Percentiles rank a stretch among this genome's conserved stretches.
These are phyloP conservation scores for Lachnellula willkommii DNA, from an alignment of 2,329 filamentous ascomycete species.

Conservation along the genomic window DNA sequence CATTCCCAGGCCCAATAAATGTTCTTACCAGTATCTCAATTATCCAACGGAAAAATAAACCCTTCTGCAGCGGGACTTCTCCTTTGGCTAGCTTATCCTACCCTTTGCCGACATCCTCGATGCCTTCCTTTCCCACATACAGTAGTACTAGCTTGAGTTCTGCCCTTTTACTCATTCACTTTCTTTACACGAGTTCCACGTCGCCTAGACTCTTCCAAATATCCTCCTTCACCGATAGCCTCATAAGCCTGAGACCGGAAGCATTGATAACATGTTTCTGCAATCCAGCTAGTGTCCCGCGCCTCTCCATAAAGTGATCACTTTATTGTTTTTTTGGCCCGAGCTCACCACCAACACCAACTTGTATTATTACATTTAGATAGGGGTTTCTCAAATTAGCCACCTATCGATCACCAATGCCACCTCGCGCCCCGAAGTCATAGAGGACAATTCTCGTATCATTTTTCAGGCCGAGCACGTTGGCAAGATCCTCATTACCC, in stretches of 20 bases:
- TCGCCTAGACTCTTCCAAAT: conserved; percentile 15
- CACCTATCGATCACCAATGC: conserved; percentile 15
- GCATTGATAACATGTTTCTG: conserved; percentile 11
- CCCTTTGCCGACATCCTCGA: conserved; percentile 19
- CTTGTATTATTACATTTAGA: conserved; percentile 10
- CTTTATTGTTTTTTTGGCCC: conserved; percentile 15
- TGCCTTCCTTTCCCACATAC: conserved; percentile 17
- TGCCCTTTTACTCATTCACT: conserved; percentile 15
- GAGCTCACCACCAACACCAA: conserved; percentile 16
- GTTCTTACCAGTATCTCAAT: neutral
- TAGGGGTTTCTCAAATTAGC: conserved; percentile 9
- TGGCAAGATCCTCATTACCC: conserved; percentile 7
- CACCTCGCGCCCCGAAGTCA: conserved; percentile 22
- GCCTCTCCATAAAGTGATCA: conserved; percentile 10
- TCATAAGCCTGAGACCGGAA: conserved; percentile 15
- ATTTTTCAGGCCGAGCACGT: conserved; percentile 13
- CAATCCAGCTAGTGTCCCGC: neutral
- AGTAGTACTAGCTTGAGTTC: conserved; percentile 6
- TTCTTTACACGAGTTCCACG: conserved; percentile 13
- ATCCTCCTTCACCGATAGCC: conserved; percentile 11
- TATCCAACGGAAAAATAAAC: conserved; percentile 14
- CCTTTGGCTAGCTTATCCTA: conserved; percentile 24
- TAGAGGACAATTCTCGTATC: conserved; percentile 18
- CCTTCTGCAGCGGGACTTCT: conserved; percentile 18
- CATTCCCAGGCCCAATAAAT: too few species aligned